Base-by-base conservation (phyloP, 345 rosid species). In the Eucalyptus curtisii region DNA sequence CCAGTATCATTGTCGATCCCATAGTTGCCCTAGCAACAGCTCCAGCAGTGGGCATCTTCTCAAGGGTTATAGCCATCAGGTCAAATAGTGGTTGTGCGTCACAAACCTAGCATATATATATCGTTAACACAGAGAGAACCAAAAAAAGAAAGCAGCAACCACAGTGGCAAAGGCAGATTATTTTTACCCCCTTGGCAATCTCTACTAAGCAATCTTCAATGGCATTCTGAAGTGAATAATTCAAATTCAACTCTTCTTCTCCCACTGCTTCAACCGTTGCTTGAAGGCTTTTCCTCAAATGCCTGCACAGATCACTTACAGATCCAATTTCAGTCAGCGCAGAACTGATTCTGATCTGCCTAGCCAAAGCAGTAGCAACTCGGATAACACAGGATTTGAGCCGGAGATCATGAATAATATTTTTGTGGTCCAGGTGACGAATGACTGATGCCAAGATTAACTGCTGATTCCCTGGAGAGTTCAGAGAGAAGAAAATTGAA, bases 141-240 rank as follows among this genome's bases (percentile, higher is more conserved):
- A 13, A 50, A 89, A 37, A n/a, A 10, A 49, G 49, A 22, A 85
- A 81, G 40, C 86, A 88, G 24, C 88, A 89, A 88, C 24, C 12
- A 68, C 30, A 86, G 57, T 84, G 59, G 45, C 25, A 4, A 6
- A 86, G 52, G 30, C 17, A 88, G 44, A 37, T 86, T 61, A 33
- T 88, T 47, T 86, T 90, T 94, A 96, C 97, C 94, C 99, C 98
- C 92, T 93, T 96, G 52, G 97, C 96, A 89, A 96, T 95, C 92
- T 98, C 99, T 71, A 95, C 94, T 88, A 98, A 93, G 92, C 99
- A 97, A 92, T 95, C 98, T 95, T 96, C 98, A 88, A 95, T 96
- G 91, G 99, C 92, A 88, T 95, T 95, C 88, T 96, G 99, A 85
- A 98, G 98, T 88, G 89, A 89, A 87, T 93, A 86, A 90, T 97